Percentiles rank a stretch among this genome's conserved stretches.
phyloP scores from a whole-genome alignment of 1,284 basidiomycete genomes.

The Hemileccinum hortonii region DNA sequence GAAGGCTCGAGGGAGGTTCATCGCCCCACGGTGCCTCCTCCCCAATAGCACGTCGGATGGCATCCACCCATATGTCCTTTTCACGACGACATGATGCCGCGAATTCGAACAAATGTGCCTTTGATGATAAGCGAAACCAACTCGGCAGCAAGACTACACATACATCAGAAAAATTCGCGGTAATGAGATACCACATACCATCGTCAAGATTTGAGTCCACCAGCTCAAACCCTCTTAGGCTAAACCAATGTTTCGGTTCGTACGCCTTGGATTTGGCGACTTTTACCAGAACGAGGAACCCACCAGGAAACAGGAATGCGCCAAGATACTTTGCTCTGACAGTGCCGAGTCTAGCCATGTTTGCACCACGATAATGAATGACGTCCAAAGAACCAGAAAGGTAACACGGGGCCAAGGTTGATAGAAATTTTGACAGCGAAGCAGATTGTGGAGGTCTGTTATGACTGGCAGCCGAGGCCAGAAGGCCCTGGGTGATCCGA shows the following conservation, averaged over 20 bases:
- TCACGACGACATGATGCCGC: slow-evolving; percentile 80
- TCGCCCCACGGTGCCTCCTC: slow-evolving; percentile 47
- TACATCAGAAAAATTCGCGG: slow-evolving; percentile 5
- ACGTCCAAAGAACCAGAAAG: slow-evolving; percentile 84
- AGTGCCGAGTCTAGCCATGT: slow-evolving; percentile 40
- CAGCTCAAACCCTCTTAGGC: slow-evolving; percentile 68
- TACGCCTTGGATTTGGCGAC: slow-evolving; percentile 78
- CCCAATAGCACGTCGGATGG: slow-evolving; percentile 52
- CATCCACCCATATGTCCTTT: slow-evolving; percentile 79
- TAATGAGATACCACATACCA: slow-evolving; percentile 43
- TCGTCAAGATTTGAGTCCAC: slow-evolving; percentile 70
- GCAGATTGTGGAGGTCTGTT: slow-evolving; percentile 31
- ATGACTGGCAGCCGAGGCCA: slow-evolving; percentile 34
- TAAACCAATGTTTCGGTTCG: slow-evolving; percentile 86
- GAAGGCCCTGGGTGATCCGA: slow-evolving; percentile 50
- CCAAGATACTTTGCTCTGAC: slow-evolving; percentile 84
- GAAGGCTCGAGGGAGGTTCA: slow-evolving; percentile 62
- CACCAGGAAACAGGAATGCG: slow-evolving; percentile 83
- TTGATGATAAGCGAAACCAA: slow-evolving; percentile 72
- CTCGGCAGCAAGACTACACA: slow-evolving; percentile 69
- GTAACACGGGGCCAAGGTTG: slow-evolving; percentile 69
- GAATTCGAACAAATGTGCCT: slow-evolving; percentile 76
- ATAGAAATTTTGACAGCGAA: slow-evolving; percentile 56
- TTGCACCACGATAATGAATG: slow-evolving; percentile 59
- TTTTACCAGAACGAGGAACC: slow-evolving; percentile 84